A percentile compares a stretch with the other conserved stretches of the same genome.
Conservation (phyloP, 1,139 yeast genomes). For the Yamadazyma spencermartinsiae region DNA sequence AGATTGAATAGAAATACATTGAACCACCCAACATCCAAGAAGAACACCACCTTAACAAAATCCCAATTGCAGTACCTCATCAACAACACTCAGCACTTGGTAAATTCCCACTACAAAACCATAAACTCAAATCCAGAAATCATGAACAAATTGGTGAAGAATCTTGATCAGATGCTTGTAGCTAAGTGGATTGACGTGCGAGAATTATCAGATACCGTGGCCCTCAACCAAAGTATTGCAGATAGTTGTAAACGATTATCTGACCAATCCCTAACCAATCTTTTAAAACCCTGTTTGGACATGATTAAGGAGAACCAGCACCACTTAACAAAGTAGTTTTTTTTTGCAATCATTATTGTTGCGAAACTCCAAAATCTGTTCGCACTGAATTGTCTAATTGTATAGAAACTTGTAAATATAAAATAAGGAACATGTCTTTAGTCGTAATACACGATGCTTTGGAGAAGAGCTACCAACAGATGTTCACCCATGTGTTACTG, state of each 20-base stretch:
- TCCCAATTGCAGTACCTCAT: constrained; percentile 23
- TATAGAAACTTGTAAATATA: constrained; percentile 4
- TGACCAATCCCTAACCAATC: not conserved
- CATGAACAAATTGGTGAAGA: not conserved
- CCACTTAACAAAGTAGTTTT: not conserved
- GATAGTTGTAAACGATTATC: not conserved
- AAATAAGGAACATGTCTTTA: constrained; percentile 7
- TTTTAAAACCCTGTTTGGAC: not conserved
- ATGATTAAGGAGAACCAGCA: not conserved
- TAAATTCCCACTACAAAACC: constrained; percentile 6
- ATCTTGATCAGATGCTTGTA: not conserved
- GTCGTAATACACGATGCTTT: constrained; percentile 26
- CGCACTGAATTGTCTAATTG: constrained; percentile 1
- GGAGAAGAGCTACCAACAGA: constrained; percentile 22
- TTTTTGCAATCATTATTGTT: not conserved
- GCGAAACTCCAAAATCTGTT: not conserved
- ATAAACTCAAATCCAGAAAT: not conserved
- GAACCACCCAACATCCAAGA: not conserved
- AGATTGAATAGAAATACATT: constrained; percentile 29
- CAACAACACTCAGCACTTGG: constrained; percentile 18
- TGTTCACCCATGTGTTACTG: constrained; percentile 20
- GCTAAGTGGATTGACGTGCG: not conserved
- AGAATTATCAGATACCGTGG: not conserved
- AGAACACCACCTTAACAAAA: constrained; percentile 21
- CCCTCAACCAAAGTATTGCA: not conserved